Evolutionary conservation across 1,139 yeast genomes (phyloP), one percentile per base, ranked within the genome.

Genomic region (Suhomyces guaymorum): DNA sequence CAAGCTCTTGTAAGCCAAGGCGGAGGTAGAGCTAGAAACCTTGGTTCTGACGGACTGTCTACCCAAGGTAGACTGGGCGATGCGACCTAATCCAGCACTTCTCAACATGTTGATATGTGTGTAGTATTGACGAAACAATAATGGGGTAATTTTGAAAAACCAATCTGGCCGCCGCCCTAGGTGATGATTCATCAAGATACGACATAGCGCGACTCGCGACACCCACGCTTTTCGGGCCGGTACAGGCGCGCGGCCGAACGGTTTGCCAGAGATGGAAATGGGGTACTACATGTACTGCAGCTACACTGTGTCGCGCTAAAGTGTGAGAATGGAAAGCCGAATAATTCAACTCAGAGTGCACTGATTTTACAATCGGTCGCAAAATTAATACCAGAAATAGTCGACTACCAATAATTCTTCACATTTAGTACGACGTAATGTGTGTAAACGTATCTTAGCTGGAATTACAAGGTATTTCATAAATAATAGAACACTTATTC

Each of bases 1-100:
- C 48, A 90, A 72, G 24, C 88, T 83, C 65, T 92, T 92, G 70
- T 92, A 92, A 11, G 97, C 96, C 61, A 92, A 70, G 3, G 97
- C 97, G 16, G 96, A 81, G n/a, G 96, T 89, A 18, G 96, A 86
- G 27, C 86, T 77, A 17, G 67, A 55, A 25, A 52, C 54, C 44
- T 61, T 63, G 35, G 44, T 39, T 47, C 70, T 57, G 32, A 45
- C 49, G 14, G 42, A 21, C 32, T 41, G 43, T 31, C 39, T 41
- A 32, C 31, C 30, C 23, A 30, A 21, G 26, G 28, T 16, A 21
- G 20, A 21, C 19, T 27, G 29, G 14, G 25, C 19, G 22, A 28
- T 28, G 21, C 41, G 36, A 24, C 29, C 36, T 9, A 38, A 25
- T 4, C 26, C 31, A 14, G 22, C 15, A 19, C 30, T 30, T 31